Evolutionary conservation across 2,329 filamentous ascomycete genomes (phyloP).

Genomic region (Penicillium freii): DNA sequence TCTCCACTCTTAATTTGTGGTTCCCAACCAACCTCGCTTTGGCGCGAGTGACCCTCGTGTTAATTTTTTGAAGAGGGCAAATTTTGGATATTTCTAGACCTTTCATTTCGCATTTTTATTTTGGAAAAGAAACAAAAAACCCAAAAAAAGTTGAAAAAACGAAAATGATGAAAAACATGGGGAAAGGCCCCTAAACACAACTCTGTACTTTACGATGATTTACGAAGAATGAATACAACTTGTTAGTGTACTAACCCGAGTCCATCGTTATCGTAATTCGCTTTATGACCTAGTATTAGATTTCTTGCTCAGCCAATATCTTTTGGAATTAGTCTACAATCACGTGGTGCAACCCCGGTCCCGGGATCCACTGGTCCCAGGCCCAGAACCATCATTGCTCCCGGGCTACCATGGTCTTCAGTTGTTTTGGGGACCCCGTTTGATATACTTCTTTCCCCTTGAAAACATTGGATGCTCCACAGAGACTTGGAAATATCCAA

Average conservation of each 20-base stretch:
- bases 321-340: neutral
- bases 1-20: neutral
- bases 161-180: neutral
- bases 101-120: neutral
- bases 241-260: neutral
- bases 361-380: neutral
- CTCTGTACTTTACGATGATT: neutral
- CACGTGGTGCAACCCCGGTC: neutral
- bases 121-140: neutral
- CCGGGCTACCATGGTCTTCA: neutral
- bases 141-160: neutral
- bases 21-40: neutral
- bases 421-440: neutral
- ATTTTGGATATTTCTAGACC: too few species aligned
- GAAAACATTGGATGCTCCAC: neutral
- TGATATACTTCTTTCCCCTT: neutral
- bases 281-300: neutral
- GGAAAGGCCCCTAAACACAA: neutral
- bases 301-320: neutral
- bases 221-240: neutral
- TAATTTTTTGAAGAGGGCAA: neutral
- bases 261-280: too few species aligned
- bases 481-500: rapidly evolving
- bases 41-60: too few species aligned
- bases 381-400: neutral